phyloP scores from a whole-genome alignment of 352 stramenopile species.

The Saprolegnia diclina region DNA sequence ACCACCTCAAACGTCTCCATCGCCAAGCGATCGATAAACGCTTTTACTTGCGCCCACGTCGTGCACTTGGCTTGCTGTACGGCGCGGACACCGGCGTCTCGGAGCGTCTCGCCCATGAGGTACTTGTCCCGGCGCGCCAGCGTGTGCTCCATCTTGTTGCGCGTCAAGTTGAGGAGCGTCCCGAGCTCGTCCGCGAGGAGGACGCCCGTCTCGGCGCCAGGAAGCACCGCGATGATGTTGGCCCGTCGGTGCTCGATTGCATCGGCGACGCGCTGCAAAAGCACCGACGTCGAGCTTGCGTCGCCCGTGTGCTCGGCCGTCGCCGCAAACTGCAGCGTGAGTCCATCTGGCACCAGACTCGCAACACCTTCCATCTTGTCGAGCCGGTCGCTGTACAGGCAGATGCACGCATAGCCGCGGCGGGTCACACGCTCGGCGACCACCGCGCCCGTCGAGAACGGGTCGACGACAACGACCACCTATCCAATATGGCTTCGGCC shows the following conservation, averaged over 20 bases:
- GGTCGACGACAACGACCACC: constrained; percentile 91
- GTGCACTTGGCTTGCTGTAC: constrained; percentile 86
- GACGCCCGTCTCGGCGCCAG: constrained; percentile 90
- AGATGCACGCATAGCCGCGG: constrained; percentile 87
- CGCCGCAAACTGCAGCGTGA: constrained; percentile 69
- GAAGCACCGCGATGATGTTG: constrained; percentile 79
- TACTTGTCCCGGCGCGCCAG: constrained; percentile 73
- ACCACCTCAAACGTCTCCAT: constrained; percentile 78
- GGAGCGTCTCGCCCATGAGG: constrained; percentile 84
- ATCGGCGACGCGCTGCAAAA: background rate
- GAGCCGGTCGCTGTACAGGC: constrained; percentile 76
- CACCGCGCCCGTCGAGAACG: constrained; percentile 93
- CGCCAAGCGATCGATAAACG: constrained; percentile 55
- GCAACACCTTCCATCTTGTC: constrained; percentile 80
- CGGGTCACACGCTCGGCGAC: constrained; percentile 88
- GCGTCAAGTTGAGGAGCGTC: constrained; percentile 74
- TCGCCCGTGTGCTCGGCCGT: constrained; percentile 64
- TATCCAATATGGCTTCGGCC: too few relatives aligned
- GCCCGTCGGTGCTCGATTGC: background rate
- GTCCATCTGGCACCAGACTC: constrained; percentile 65
- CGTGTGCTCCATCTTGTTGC: constrained; percentile 78
- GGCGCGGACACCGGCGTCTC: constrained; percentile 69
- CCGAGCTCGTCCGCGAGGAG: constrained; percentile 86
- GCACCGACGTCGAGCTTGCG: constrained; percentile 26
- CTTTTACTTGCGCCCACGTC: constrained; percentile 63